Conservation (phyloP, 1,139 yeast genomes). For the Arxiozyma telluris region DNA sequence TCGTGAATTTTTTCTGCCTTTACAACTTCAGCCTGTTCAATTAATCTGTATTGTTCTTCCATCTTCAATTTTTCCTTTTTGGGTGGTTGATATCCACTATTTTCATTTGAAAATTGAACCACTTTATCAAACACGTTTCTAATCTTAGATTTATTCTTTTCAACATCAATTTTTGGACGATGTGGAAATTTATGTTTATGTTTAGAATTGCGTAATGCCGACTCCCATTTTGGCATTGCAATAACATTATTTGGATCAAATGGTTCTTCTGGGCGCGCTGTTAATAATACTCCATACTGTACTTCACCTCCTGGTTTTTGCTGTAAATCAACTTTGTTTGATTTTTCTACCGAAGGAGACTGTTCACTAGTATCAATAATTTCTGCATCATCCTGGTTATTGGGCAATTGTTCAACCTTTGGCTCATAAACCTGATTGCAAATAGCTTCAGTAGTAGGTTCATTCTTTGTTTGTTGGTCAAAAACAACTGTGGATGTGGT, state of each 20-base stretch:
- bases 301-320: neutral
- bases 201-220: neutral
- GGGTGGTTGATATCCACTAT: conserved; percentile 27
- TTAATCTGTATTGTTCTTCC: conserved; percentile 9
- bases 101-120: conserved; percentile 28
- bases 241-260: conserved; percentile 2
- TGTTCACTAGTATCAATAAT: neutral
- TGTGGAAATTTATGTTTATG: neutral
- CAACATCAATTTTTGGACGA: conserved; percentile 1
- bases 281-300: neutral
- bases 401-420: neutral
- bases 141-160: conserved; percentile 14
- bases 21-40: conserved; percentile 2
- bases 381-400: neutral
- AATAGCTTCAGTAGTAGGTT: neutral
- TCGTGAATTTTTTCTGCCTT: conserved; percentile 2
- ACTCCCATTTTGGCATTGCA: conserved; percentile 2
- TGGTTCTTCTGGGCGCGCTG: conserved; percentile 5
- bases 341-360: neutral
- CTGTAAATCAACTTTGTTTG: neutral
- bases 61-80: conserved; percentile 13
- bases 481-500: neutral
- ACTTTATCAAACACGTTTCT: conserved; percentile 22
- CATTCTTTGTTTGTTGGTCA: neutral
- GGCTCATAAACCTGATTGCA: neutral